Evolutionary conservation across 1,284 basidiomycete genomes (phyloP), one percentile per base, ranked within the genome.

Genomic region (Spongispora temasekensis): DNA sequence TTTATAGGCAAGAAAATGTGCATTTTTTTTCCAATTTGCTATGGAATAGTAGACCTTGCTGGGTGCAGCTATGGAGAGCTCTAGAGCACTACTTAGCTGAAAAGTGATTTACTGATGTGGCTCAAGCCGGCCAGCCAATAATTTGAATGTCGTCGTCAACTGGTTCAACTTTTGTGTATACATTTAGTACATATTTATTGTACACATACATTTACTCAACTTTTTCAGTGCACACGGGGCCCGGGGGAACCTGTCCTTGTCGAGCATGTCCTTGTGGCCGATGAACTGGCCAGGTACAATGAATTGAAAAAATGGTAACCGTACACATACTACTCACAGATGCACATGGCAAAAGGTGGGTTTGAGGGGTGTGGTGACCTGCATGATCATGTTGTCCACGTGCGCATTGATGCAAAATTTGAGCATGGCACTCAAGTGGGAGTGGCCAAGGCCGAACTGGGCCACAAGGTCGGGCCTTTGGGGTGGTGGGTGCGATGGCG

Each of bases 351-450:
- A 76, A 99, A 98, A 99, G 91, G 74, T 98, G 96, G 81, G n/a
- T n/a, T 99, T 97, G 71, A 98, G 93, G 59, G 98, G 89, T 3
- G 97, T 93, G 73, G 99, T 98, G 58, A 97, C 97, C 79, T 99
- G 97, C 73, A 99, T 99, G 81, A 99, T 99, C 97, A 99, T 99
- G 83, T 99, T 99, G 82, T 99, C 97, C 65, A 94, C 87, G 86
- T 99, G 98, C 68, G 98, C 97, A 82, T 99, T 99, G 89, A n/a
- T n/a, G n/a, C n/a, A n/a, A n/a, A 99, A 99, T 81, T 98, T 98
- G 69, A 99, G 92, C 77, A 99, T 99, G 61, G 96, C 93, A 67
- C 97, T 91, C 32, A 95, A 98, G 83, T 97, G 98, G 23, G 94
- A 94, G 84, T 99, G 97, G 55, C 97, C 97, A 54, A 99, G 86